Evolutionary conservation across 2,329 filamentous ascomycete genomes (phyloP).

Genomic region (Amphichorda felina): DNA sequence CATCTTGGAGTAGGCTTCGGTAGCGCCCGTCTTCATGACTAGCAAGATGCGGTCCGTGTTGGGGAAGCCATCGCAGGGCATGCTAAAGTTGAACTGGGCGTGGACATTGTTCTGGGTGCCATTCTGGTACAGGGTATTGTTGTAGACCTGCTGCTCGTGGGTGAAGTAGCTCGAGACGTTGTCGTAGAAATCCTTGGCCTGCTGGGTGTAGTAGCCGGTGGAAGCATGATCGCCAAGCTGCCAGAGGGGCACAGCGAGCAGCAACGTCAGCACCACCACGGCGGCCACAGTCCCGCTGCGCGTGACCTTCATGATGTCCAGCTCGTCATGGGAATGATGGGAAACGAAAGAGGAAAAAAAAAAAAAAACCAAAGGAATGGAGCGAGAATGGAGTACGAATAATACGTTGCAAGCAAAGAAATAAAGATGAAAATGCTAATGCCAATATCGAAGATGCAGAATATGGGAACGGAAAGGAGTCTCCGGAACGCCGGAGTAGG

Average conservation of each 20-base stretch:
- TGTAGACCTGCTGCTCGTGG: constrained; percentile 14
- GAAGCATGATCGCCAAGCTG: constrained; percentile 13
- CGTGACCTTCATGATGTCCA: neutral
- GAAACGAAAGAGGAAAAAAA: too few relatives aligned
- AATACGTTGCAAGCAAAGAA: too few relatives aligned
- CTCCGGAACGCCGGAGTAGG: too few relatives aligned
- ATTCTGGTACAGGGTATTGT: constrained; percentile 25
- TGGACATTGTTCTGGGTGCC: constrained; percentile 20
- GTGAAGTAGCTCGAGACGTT: constrained; percentile 17
- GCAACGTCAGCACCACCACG: constrained; percentile 11
- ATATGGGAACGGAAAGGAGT: too few relatives aligned
- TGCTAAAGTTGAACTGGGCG: constrained; percentile 20
- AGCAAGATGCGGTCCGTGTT: constrained; percentile 33
- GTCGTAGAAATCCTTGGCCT: constrained; percentile 14
- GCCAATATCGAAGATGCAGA: too few relatives aligned
- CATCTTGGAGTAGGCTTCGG: constrained; percentile 37
- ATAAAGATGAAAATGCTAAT: too few relatives aligned
- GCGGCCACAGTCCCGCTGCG: neutral
- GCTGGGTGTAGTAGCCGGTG: constrained; percentile 9
- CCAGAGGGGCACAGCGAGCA: constrained; percentile 18
- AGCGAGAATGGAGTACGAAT: too few relatives aligned
- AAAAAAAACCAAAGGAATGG: too few relatives aligned
- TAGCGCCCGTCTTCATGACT: constrained; percentile 46
- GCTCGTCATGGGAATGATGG: neutral
- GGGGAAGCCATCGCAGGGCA: constrained; percentile 24